Evolutionary conservation across 2,329 filamentous ascomycete genomes (phyloP), one percentile per base, ranked within the genome.

Genomic region (Exophiala sp.): DNA sequence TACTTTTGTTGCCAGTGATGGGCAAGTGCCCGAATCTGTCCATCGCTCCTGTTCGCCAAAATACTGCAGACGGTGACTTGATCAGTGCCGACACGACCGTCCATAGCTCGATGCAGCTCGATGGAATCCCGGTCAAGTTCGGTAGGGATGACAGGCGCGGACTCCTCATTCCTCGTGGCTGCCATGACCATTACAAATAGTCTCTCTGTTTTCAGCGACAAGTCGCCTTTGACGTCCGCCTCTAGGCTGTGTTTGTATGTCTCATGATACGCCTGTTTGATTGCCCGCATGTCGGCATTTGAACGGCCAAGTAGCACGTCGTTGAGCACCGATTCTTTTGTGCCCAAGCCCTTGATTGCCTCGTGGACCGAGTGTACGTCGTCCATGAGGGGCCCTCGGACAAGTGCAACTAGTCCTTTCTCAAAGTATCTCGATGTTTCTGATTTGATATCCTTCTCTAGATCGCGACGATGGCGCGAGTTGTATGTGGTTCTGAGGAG

Each of bases 261-360:
- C 12, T 80, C 79, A 41, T 85, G 79, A 69, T 95, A 97, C 14
- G 84, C 81, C 43, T 77, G 71, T 74, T 95, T 95, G 77, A 99
- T 96, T 36, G 89, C 89, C 50, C 83, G 80, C 36, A 99, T 77
- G 64, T 97, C 92, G 33, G 91, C 90, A 65, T 97, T 97, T 34
- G 85, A 88, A 34, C 92, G 83, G 7, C 85, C 80, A 3, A 96
- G 81, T 2, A 97, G 78, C 5, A 96, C 80, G 63, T 97, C 92
- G 68, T 96, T 94, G 46, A 99, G 78, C 1, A 94, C 78, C 50
- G 77, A 76, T 67, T 97, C 92, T 65, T 95, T 95, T 0, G 92
- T 97, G 6, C 94, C 94, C 1, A 83, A 68, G 0, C 92, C 91
- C 45, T 84, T 78, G 75, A 96, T 84, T 1, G 90, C 86, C 1